Evolutionary conservation across 139 green algal species (phyloP).

Genomic region (Chlorella ohadii): DNA sequence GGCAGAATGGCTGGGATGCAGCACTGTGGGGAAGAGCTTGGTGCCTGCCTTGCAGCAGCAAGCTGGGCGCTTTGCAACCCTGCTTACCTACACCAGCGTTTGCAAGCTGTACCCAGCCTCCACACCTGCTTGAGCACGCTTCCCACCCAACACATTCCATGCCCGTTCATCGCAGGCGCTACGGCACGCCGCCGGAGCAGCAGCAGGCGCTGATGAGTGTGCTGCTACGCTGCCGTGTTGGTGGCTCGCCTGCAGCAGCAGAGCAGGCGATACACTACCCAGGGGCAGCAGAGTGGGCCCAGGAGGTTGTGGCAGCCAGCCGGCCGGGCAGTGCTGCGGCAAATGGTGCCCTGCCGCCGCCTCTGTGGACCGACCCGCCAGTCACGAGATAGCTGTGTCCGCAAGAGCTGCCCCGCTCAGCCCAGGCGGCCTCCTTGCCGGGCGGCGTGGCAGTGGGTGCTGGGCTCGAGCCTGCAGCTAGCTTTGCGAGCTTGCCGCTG

Average conservation of each 20-base stretch:
- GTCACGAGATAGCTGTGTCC: no score
- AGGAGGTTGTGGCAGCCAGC: conserved; percentile 1
- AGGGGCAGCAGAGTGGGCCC: neutral
- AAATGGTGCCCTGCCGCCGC: no score
- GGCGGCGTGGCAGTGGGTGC: neutral
- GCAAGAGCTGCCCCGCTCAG: neutral
- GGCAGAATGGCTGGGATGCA: neutral
- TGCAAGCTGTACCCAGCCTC: no score
- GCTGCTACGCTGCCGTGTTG: conserved; percentile 23
- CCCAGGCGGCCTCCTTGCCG: neutral
- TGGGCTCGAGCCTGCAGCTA: neutral
- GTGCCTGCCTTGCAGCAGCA: no score
- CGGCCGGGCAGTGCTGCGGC: neutral
- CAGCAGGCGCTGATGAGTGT: conserved; percentile 12
- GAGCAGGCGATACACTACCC: neutral
- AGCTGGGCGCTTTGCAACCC: no score
- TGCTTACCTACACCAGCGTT: no score
- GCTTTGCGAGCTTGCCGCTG: neutral
- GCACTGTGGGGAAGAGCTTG: neutral
- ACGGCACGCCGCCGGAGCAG: conserved; percentile 8
- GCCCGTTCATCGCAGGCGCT: conserved; percentile 4
- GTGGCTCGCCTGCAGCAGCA: neutral
- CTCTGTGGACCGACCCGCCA: no score
- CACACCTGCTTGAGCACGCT: no score
- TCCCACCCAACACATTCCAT: no score